phyloP scores from a whole-genome alignment of 2,329 filamentous ascomycete genomes.

The Ceratocystiopsis minuta region DNA sequence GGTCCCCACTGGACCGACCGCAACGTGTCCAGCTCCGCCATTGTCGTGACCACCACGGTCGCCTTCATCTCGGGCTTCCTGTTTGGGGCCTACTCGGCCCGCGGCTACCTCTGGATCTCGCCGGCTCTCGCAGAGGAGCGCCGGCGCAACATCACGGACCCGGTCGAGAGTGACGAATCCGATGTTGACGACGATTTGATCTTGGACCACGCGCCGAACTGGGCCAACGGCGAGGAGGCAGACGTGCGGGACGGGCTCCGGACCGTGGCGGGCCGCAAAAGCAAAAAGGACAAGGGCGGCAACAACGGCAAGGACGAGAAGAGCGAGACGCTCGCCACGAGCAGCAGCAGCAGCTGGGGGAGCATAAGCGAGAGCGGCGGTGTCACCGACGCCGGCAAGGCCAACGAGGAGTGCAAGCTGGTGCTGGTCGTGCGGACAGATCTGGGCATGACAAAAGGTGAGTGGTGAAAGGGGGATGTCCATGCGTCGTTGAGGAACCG shows the following conservation, averaged over 20 bases:
- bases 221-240: constrained; percentile 42
- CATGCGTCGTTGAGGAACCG: too few relatives aligned
- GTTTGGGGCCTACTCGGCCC: constrained; percentile 56
- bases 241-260: constrained; percentile 39
- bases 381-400: constrained; percentile 20
- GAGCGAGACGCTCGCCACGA: constrained; percentile 11
- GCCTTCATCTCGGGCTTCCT: constrained; percentile 64
- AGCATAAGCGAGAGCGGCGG: constrained; percentile 16
- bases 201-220: constrained; percentile 50
- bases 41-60: constrained; percentile 42
- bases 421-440: constrained; percentile 86
- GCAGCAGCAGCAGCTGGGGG: constrained; percentile 12
- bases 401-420: constrained; percentile 76
- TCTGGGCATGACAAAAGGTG: constrained; percentile 94
- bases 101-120: constrained; percentile 41
- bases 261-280: constrained; percentile 8
- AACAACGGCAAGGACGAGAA: constrained; percentile 10
- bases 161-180: constrained; percentile 50
- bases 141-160: constrained; percentile 36
- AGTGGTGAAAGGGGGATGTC: constrained; percentile 9
- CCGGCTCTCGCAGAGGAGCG: constrained; percentile 38
- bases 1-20: too few relatives aligned
- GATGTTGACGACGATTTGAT: constrained; percentile 44
- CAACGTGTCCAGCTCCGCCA: too few relatives aligned
- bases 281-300: constrained; percentile 12